Conservation (phyloP, 371 early-diverging fungal species). For the Syncephalastrum sp. region DNA sequence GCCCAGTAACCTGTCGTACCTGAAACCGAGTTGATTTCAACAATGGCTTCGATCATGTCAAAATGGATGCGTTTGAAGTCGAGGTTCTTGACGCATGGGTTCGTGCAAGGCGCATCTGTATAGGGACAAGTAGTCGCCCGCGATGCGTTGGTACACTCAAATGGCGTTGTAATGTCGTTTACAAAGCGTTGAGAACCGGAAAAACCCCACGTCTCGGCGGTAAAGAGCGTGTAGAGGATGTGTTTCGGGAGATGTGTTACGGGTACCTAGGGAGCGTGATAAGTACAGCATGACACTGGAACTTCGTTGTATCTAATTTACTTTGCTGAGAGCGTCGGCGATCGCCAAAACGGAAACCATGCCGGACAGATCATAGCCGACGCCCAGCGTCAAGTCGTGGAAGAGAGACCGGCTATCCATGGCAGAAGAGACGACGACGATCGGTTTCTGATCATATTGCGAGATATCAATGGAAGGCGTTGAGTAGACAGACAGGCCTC, state of each 20-base stretch:
- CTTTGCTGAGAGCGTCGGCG: conserved; percentile 72
- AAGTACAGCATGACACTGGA: not conserved
- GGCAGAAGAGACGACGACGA: conserved; percentile 65
- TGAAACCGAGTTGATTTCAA: conserved; percentile 54
- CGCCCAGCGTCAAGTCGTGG: conserved; percentile 60
- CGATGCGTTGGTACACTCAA: conserved; percentile 58
- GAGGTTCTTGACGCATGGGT: conserved; percentile 61
- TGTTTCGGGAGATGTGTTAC: conserved; percentile 53
- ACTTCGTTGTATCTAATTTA: conserved; percentile 17
- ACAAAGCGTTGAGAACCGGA: conserved; percentile 83
- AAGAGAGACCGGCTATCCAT: conserved; percentile 71
- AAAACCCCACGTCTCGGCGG: conserved; percentile 76
- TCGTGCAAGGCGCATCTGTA: conserved; percentile 51
- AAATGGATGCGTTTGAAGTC: conserved; percentile 68
- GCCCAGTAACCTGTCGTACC: conserved; percentile 31
- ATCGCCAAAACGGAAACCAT: conserved; percentile 64
- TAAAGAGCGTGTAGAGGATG: conserved; percentile 72
- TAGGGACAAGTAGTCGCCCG: conserved; percentile 46
- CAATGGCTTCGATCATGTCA: conserved; percentile 57
- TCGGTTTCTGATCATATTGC: conserved; percentile 56
- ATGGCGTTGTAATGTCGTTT: conserved; percentile 59
- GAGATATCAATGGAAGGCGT: conserved; percentile 58
- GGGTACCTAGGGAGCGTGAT: conserved; percentile 37
- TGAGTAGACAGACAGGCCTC: conserved; percentile 72
- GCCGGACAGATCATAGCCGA: conserved; percentile 55